phyloP scores from a whole-genome alignment of 106 monocot genomes.

The Dioscorea zingiberensis region DNA sequence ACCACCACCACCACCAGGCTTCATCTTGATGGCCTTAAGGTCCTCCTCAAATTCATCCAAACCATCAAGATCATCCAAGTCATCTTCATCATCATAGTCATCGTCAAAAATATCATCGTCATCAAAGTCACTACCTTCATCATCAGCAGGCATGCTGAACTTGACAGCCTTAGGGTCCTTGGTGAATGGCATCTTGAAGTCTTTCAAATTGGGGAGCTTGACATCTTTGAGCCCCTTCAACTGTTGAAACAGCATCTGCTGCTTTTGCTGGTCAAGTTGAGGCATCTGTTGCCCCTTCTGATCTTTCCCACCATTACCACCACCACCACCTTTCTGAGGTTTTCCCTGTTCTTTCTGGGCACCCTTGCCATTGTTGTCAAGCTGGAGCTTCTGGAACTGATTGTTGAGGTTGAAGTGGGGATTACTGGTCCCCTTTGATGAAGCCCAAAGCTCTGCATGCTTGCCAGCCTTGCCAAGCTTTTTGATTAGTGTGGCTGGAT shows the following conservation, averaged over 20 bases:
- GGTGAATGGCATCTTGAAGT: constrained; percentile 16
- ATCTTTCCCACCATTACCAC: constrained; percentile 6
- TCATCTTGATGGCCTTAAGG: constrained; percentile 23
- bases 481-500: constrained; percentile 30
- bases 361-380: constrained; percentile 21
- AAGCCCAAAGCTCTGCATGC: constrained; percentile 36
- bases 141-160: constrained; percentile 29
- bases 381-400: constrained; percentile 37
- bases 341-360: too few species aligned
- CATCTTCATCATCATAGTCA: constrained; percentile 24
- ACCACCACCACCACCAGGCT: neutral
- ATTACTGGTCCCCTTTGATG: constrained; percentile 10
- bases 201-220: constrained; percentile 20
- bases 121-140: constrained; percentile 10
- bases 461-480: constrained; percentile 43
- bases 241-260: constrained; percentile 9
- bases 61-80: neutral
- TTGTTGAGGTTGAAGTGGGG: constrained; percentile 2
- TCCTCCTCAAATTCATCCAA: constrained; percentile 39
- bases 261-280: constrained; percentile 9
- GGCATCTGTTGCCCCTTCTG: constrained; percentile 3
- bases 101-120: constrained; percentile 20
- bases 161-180: constrained; percentile 36
- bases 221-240: constrained; percentile 29
- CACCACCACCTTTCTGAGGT: neutral